Percentiles rank a stretch among this genome's conserved stretches.
Conservation (phyloP, 2,329 filamentous ascomycete genomes). For the Hymenoscyphus albidus region DNA sequence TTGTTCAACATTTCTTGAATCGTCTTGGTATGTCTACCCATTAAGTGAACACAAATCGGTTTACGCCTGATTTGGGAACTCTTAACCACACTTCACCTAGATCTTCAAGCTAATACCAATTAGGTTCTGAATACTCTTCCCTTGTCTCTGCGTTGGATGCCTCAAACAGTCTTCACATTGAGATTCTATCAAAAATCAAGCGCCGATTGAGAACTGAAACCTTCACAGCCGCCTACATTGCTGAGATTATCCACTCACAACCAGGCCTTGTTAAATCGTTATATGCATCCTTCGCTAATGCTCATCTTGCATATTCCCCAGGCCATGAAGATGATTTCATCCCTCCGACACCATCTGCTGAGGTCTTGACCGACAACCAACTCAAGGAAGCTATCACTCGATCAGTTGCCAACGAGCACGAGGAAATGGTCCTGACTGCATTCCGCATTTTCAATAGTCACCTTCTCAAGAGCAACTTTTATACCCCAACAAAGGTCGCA, state of each 20-base stretch:
- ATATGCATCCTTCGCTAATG: constrained; percentile 87
- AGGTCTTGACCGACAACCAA: constrained; percentile 71
- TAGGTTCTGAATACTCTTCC: constrained; percentile 79
- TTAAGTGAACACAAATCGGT: constrained; percentile 11
- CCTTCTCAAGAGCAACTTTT: constrained; percentile 92
- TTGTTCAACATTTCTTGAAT: constrained; percentile 97
- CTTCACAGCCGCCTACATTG: constrained; percentile 96
- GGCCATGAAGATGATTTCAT: constrained; percentile 51
- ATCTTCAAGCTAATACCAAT: constrained; percentile 6
- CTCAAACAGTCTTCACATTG: constrained; percentile 79
- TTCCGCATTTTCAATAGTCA: constrained; percentile 94
- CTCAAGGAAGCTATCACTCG: constrained; percentile 74
- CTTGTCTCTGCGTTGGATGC: constrained; percentile 75
- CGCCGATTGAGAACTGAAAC: constrained; percentile 92
- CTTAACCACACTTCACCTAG: not conserved
- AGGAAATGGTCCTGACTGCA: constrained; percentile 95
- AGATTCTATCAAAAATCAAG: constrained; percentile 86
- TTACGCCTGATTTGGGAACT: not conserved
- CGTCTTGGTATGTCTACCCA: constrained; percentile 56
- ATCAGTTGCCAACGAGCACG: constrained; percentile 87
- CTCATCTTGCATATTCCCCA: constrained; percentile 62
- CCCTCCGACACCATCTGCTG: constrained; percentile 52
- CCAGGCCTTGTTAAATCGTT: constrained; percentile 81
- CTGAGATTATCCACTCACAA: constrained; percentile 92
- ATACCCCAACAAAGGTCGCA: constrained; percentile 95